Conservation (phyloP, 352 stramenopile genomes). For the Phytophthora colocasiae region DNA sequence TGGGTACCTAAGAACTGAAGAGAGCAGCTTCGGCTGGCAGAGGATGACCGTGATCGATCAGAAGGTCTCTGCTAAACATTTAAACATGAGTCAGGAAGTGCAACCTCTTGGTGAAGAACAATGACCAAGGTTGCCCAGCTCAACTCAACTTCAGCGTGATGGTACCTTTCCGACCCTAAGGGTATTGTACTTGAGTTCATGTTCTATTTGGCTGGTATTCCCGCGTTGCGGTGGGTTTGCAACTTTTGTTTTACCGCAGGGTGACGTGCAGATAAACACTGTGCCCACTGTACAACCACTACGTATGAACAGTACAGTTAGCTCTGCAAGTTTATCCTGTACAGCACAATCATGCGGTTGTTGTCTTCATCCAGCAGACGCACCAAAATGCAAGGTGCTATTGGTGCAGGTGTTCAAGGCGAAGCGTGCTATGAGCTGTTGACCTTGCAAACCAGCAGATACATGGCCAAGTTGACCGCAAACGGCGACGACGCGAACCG, state of each 20-base stretch:
- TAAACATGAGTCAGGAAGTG: slow-evolving; percentile 3
- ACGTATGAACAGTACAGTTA: neutral
- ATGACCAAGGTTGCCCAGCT: neutral
- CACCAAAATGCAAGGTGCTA: slow-evolving; percentile 13
- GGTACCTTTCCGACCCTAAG: slow-evolving; percentile 1
- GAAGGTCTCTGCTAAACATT: slow-evolving; percentile 11
- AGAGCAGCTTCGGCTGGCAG: slow-evolving; percentile 21
- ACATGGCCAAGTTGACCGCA: slow-evolving; percentile 7
- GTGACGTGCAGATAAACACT: neutral
- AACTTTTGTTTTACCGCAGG: neutral
- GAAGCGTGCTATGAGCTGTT: slow-evolving; percentile 11
- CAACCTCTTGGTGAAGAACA: neutral
- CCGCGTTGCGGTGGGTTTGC: neutral
- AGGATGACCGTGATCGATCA: slow-evolving; percentile 6
- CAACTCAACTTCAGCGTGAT: slow-evolving; percentile 1
- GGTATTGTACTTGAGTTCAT: slow-evolving; percentile 6
- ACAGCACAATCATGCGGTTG: slow-evolving; percentile 11
- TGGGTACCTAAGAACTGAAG: slow-evolving; percentile 7
- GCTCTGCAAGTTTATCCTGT: slow-evolving; percentile 1
- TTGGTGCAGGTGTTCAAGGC: slow-evolving; percentile 3
- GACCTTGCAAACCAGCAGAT: slow-evolving; percentile 11
- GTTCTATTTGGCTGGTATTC: neutral
- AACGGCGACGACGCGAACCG: slow-evolving; percentile 30
- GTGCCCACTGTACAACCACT: too few species aligned
- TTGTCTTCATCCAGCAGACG: slow-evolving; percentile 13